phyloP scores from a whole-genome alignment of 2,329 filamentous ascomycete species.

The Beauveria bassiana region DNA sequence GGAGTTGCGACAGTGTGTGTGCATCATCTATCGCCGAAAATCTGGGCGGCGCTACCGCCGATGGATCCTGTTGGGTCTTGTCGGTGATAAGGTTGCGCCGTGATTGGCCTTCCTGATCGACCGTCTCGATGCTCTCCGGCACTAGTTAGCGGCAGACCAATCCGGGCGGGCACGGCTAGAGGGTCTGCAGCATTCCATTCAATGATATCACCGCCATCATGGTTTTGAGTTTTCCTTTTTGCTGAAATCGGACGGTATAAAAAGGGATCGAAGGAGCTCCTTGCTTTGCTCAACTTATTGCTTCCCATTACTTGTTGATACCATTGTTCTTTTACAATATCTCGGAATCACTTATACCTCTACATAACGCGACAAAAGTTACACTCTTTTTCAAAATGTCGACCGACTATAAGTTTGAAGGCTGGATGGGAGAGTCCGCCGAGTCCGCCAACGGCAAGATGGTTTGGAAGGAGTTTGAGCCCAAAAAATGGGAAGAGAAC shows the following conservation, averaged over 20 bases:
- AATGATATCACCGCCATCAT: slow-evolving; percentile 2
- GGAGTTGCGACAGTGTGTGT: not conserved
- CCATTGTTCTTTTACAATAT: not conserved
- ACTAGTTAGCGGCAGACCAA: not conserved
- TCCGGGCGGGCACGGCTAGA: not conserved
- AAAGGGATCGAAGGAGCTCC: not conserved
- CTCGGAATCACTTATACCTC: not conserved
- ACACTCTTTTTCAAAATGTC: slow-evolving; percentile 18
- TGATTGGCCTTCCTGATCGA: not conserved
- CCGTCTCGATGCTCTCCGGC: not conserved
- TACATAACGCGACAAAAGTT: not conserved
- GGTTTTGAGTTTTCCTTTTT: not conserved
- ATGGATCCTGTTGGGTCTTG: not conserved
- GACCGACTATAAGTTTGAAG: slow-evolving; percentile 40
- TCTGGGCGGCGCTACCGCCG: not conserved
- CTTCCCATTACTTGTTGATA: not conserved
- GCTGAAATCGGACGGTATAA: not conserved
- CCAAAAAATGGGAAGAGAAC: slow-evolving; percentile 58
- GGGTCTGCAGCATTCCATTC: not conserved
- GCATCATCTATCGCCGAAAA: slow-evolving; percentile 13
- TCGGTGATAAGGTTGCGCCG: slow-evolving; percentile 7
- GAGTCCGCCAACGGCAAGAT: slow-evolving; percentile 41
- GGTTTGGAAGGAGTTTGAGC: slow-evolving; percentile 48
- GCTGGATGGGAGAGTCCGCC: slow-evolving; percentile 39
- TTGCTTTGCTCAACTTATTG: not conserved